Percentiles rank a stretch among this genome's conserved stretches.
Evolutionary conservation across 108 stramenopile genomes (phyloP).

Genomic region (Skeletonema menzelii): DNA sequence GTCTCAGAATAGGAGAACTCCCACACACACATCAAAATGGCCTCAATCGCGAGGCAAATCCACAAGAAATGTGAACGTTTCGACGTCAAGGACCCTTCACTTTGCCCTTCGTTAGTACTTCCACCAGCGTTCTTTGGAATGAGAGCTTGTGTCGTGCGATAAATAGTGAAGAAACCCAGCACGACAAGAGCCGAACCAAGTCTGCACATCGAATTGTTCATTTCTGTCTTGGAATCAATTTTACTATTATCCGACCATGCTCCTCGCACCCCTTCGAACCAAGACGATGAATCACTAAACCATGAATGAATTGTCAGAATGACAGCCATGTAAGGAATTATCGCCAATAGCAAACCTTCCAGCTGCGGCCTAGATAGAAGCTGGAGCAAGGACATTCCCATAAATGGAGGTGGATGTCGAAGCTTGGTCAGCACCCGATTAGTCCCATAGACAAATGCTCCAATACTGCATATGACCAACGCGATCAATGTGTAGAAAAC

Average conservation of each 20-base stretch:
- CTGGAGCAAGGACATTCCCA: conserved; percentile 53
- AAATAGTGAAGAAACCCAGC: conserved; percentile 58
- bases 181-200: conserved; percentile 64
- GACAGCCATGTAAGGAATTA: conserved; percentile 58
- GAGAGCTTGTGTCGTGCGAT: conserved; percentile 40
- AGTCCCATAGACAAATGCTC: conserved; percentile 62
- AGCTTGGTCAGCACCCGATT: conserved; percentile 81
- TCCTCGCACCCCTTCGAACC: conserved; percentile 61
- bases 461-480: conserved; percentile 47
- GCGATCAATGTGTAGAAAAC: conserved; percentile 74
- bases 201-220: conserved; percentile 63
- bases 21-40: conserved; percentile 55
- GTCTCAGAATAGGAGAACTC: conserved; percentile 80
- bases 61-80: conserved; percentile 77
- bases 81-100: conserved; percentile 57
- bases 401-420: conserved; percentile 78
- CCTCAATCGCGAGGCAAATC: conserved; percentile 40
- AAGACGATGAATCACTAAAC: conserved; percentile 49
- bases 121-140: conserved; percentile 13
- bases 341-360: conserved; percentile 57
- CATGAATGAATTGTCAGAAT: conserved; percentile 43
- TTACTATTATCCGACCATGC: conserved; percentile 51
- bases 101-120: conserved; percentile 36
- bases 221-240: conserved; percentile 49
- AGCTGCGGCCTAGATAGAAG: conserved; percentile 65